phyloP scores from a whole-genome alignment of 192 early-diverging fungal species.

The Cladochytrium replicatum region DNA sequence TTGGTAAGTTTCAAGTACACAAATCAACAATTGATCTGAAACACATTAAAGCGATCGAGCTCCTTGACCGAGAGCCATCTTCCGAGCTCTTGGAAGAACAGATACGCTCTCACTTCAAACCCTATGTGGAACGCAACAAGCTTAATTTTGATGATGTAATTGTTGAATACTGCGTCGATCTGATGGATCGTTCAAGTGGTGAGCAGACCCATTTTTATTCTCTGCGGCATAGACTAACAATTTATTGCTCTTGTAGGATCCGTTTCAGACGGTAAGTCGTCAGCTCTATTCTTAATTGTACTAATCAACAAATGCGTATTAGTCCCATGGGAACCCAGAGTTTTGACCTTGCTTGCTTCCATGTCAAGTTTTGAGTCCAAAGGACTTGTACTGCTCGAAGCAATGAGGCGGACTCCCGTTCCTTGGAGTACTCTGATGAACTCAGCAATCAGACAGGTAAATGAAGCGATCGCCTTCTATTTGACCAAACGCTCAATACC shows the following conservation, averaged over 20 bases:
- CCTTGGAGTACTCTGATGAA: slow-evolving; percentile 53
- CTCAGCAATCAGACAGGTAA: slow-evolving; percentile 21
- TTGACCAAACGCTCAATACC: not conserved
- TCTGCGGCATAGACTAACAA: slow-evolving; percentile 1
- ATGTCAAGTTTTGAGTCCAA: slow-evolving; percentile 26
- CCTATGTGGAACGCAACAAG: slow-evolving; percentile 40
- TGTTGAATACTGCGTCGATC: slow-evolving; percentile 42
- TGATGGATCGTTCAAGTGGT: slow-evolving; percentile 34
- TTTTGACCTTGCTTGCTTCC: slow-evolving; percentile 36
- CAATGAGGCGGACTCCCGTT: slow-evolving; percentile 51
- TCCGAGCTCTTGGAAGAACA: slow-evolving; percentile 46
- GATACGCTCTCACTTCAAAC: slow-evolving; percentile 43
- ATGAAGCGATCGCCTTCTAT: slow-evolving; percentile 1
- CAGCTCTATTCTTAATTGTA: not conserved
- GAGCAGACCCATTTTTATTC: not conserved
- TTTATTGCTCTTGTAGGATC: too few relatives aligned
- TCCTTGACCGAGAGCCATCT: slow-evolving; percentile 52
- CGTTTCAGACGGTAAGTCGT: not conserved
- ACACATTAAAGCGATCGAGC: slow-evolving; percentile 30
- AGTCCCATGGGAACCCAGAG: slow-evolving; percentile 47
- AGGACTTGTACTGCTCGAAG: slow-evolving; percentile 39
- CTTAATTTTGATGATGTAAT: slow-evolving; percentile 43
- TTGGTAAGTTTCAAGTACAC: slow-evolving; percentile 15
- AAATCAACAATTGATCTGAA: slow-evolving; percentile 1
- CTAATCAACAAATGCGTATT: not conserved